These are phyloP conservation scores for Blastobotrys peoriensis DNA, from an alignment of 805 yeast species.

Conservation along the genomic window DNA sequence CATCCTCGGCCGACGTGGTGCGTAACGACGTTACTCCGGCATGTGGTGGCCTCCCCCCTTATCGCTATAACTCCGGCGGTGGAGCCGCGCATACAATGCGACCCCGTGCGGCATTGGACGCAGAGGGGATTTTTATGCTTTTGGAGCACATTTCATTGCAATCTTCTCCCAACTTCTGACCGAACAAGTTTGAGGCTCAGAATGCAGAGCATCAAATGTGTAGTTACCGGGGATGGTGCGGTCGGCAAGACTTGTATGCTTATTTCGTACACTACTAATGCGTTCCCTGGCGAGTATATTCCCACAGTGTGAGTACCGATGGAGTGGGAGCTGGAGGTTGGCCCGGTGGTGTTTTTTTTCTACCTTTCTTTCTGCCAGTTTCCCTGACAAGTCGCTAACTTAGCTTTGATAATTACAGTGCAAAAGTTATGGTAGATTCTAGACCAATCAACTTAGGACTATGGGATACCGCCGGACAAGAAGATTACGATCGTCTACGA, in stretches of 20 bases:
- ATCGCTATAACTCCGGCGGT: too few relatives aligned
- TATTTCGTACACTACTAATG: constrained; percentile 84
- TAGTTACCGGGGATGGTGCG: constrained; percentile 92
- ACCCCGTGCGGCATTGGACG: neutral
- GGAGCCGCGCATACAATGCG: neutral
- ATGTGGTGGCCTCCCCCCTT: too few relatives aligned
- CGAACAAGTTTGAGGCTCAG: neutral
- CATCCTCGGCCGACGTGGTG: too few relatives aligned
- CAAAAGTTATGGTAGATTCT: constrained; percentile 75
- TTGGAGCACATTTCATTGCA: too few relatives aligned
- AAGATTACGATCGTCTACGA: constrained; percentile 82
- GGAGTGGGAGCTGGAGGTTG: neutral
- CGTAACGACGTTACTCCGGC: too few relatives aligned
- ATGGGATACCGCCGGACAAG: constrained; percentile 97
- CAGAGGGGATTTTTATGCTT: neutral
- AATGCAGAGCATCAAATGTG: constrained; percentile 87
- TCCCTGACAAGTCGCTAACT: constrained; percentile 1
- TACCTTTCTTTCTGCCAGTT: neutral
- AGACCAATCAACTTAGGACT: constrained; percentile 79
- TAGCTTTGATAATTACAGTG: constrained; percentile 79
- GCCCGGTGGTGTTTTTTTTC: constrained; percentile 4
- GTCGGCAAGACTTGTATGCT: constrained; percentile 90
- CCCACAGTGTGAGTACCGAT: constrained; percentile 62
- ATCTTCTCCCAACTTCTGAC: neutral
- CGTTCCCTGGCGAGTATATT: constrained; percentile 87